Evolutionary conservation across 495 filamentous ascomycete genomes (phyloP), one percentile per base, ranked within the genome.

Genomic region (Podospora appendiculata): DNA sequence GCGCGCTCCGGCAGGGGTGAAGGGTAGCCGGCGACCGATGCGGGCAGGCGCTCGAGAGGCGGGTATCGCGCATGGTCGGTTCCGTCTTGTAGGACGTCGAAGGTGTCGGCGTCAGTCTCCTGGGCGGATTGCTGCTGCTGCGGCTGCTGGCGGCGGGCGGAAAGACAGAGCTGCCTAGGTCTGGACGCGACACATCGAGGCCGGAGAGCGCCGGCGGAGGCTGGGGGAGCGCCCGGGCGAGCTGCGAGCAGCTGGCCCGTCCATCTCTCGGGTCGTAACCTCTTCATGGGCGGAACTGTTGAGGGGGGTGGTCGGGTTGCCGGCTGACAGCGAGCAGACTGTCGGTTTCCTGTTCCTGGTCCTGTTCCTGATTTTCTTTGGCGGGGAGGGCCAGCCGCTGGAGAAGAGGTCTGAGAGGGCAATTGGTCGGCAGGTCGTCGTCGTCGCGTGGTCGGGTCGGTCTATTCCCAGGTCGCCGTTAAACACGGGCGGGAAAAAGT

Each of bases 1-100:
- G 90, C 86, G 55, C 74, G 75, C 57, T 79, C 73, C 52, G 84
- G 80, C 51, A 77, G 79, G 57, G 86, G 90, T 62, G 87, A 90
- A 53, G 87, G 80, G 35, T 60, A 51, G 41, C 34, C 50, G 25
- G 56, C 51, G 41, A 50, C 52, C 13, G 48, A 14, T 8, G 55
- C 56, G n/a, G 56, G 60, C n/a, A 65, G 51, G 13, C 36, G 55
- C 48, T 64, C 63, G 42, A 61, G 55, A 1, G 65, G 65, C 17
- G 64, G 63, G 32, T 59, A 62, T 25, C 61, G 53, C 2, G 14
- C 19, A 47, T 57, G 52, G 46, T 58, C 48, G 41, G 53, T 57
- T 16, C 51, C 53, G 36, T 59, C 52, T 40, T 40, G 38, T 40
- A 40, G 38, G 38, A 40, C 11, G 41, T 18, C 13, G 41, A 8